Percentiles rank a stretch among this genome's conserved stretches.
phyloP scores from a whole-genome alignment of 2,329 filamentous ascomycete species.

The Paraphaeosphaeria sporulosa region DNA sequence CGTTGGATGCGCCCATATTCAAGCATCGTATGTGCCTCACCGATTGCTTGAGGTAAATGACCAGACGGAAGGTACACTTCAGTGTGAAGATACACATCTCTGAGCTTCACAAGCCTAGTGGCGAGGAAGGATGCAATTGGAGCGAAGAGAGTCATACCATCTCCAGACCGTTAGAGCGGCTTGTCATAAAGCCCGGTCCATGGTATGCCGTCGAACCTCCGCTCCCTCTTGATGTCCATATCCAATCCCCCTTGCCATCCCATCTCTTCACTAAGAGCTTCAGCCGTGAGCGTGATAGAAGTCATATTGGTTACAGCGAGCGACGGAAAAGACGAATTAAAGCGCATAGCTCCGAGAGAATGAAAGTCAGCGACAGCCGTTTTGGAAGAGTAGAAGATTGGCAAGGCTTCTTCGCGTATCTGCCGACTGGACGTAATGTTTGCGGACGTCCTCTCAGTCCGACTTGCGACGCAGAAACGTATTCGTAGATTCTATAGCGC shows the following conservation, averaged over 20 bases:
- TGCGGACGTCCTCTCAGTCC: too few species aligned
- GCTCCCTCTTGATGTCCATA: too few species aligned
- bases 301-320: neutral
- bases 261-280: too few species aligned
- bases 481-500: neutral
- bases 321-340: neutral
- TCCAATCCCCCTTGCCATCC: too few species aligned
- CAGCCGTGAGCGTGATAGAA: too few species aligned
- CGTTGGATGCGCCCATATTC: neutral
- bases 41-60: neutral
- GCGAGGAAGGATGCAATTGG: neutral
- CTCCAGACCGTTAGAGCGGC: neutral
- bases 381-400: neutral
- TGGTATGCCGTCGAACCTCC: too few species aligned
- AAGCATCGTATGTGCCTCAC: neutral
- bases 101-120: neutral
- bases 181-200: too few species aligned
- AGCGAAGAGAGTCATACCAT: neutral
- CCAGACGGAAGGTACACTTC: too few species aligned
- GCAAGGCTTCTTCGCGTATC: neutral
- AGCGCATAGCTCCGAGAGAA: neutral
- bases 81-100: neutral
- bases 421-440: too few species aligned
- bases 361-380: neutral
- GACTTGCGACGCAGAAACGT: neutral